Base-by-base conservation (phyloP, 192 early-diverging fungal species). In the Podila clonocystis region DNA sequence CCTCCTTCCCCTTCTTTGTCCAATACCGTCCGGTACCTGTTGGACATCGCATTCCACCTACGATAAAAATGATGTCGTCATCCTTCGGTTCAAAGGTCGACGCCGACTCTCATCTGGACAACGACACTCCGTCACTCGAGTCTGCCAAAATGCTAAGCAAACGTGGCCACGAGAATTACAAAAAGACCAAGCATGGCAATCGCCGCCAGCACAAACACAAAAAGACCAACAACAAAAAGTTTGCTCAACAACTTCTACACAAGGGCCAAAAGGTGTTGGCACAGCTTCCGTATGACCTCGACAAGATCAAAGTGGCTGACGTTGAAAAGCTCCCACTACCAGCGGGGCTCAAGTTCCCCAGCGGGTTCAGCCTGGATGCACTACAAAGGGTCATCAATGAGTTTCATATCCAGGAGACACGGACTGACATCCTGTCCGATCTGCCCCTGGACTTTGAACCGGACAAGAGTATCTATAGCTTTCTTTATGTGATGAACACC, bases 401-500 rank as follows among this genome's bases (percentile, higher is more conserved):
- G 3, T 78, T 78, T 55, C 75, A 78, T 48, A 45, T 11, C 57
- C 55, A 78, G 12, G 75, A 78, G 65, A 78, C 75, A 0, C 11
- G 75, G 50, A 78, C 69, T 9, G 75, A 78, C 48, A 22, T 78
- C 8, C 41, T 60, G 55, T 34, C 75, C 3, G 29, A 33, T 11
- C 50, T 71, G 1, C 75, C 75, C 0, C 19, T 66, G 64, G 59
- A 57, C 20, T 78, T 78, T 63, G 64, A 78, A 50, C 59, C 75
- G 7, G 41, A 65, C 3, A 78, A 78, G 50, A 78, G 75, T 52
- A 55, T 78, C 41, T 78, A 66, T 20, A 67, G 69, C 30, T 78
- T 72, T 20, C 45, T 78, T 5, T 78, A 78, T 34, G 55, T 67
- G 15, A 67, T 78, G 36, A 72, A 78, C 26, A 48, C 38, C 1